Conservation (phyloP, 805 yeast species). For the Metschnikowia vanudenii region DNA sequence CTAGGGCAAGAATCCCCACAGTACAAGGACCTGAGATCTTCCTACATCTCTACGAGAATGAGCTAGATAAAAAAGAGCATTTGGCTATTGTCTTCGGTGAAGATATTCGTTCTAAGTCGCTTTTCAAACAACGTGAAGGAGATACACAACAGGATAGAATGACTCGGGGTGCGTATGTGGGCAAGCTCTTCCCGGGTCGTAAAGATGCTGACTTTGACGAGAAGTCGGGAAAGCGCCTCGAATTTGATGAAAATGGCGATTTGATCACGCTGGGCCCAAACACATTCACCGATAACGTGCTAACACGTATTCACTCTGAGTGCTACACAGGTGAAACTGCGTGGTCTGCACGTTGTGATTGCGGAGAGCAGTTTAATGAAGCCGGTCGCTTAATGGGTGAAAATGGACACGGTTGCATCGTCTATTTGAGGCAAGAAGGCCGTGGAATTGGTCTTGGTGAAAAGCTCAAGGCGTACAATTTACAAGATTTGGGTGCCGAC, state of each 20-base stretch:
- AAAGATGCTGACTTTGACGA: slow-evolving; percentile 60
- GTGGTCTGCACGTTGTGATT: slow-evolving; percentile 98
- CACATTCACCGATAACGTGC: slow-evolving; percentile 39
- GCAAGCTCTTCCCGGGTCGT: slow-evolving; percentile 87
- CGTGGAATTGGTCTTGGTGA: slow-evolving; percentile 99
- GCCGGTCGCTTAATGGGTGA: slow-evolving; percentile 92
- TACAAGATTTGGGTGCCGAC: slow-evolving; percentile 97
- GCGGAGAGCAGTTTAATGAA: slow-evolving; percentile 98
- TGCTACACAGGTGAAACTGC: slow-evolving; percentile 99
- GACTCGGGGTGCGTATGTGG: slow-evolving; percentile 98
- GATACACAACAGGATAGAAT: slow-evolving; percentile 91
- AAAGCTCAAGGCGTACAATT: slow-evolving; percentile 91
- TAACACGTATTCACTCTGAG: slow-evolving; percentile 92
- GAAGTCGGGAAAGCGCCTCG: slow-evolving; percentile 22
- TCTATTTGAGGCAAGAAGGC: slow-evolving; percentile 95
- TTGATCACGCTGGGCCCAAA: slow-evolving; percentile 24
- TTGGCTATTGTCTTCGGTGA: slow-evolving; percentile 96
- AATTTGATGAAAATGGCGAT: slow-evolving; percentile 35
- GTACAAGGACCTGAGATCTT: slow-evolving; percentile 93
- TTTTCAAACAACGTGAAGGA: slow-evolving; percentile 58
- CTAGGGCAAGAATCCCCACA: slow-evolving; percentile 95
- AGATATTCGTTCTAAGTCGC: slow-evolving; percentile 72
- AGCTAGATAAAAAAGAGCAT: slow-evolving; percentile 89
- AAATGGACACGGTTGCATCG: slow-evolving; percentile 89
- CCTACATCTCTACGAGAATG: slow-evolving; percentile 82